Base-by-base conservation (phyloP, 805 yeast species). In the Ogataea parapolymorpha region DNA sequence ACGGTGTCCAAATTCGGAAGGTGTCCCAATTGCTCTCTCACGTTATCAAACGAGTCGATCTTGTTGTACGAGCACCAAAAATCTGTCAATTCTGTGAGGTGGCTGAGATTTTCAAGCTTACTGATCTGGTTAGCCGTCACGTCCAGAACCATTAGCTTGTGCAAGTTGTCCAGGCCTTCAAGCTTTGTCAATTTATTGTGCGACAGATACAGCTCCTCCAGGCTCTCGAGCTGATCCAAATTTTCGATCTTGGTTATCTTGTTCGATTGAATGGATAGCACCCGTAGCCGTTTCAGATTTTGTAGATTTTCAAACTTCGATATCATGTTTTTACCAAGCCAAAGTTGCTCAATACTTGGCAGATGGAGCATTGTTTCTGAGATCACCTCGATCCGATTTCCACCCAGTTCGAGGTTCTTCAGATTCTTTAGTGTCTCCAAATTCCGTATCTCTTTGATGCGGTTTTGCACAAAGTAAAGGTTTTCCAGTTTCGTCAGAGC, bases 241-340 rank as follows among this genome's bases (percentile, higher is more conserved):
- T 95, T 95, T 64, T 89, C 95, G 25, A 93, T 66, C 55, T 81
- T 83, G 3, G 79, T 76, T 31, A 93, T 69, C 43, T 85, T 71
- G 56, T 93, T 93, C 6, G 95, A 80, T 63, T 93, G 99, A 44
- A 93, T 87, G 2, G 96, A 86, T 35, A 93, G 69, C 10, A 93
- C 77, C 41, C 77, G 75, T 51, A 93, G 71, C 44, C 83, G 83
- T 36, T 61, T 57, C 43, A 93, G 70, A 7, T 68, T 67, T 25
- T 67, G 62, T 41, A 93, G 66, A 56, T 85, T 83, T 50, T 85
- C 74, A 28, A 93, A 63, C 55, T 66, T 74, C 2, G 74, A 53
- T 40, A 93, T 85, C 47, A 75, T 74, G 63, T 93, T 93, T 57
- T 89, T 88, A 33, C 98, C 99, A 30, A 93, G 69, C 99, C 98